These are phyloP conservation scores for Phytophthora uliginosa DNA, from an alignment of 352 stramenopile species.

Conservation along the genomic window DNA sequence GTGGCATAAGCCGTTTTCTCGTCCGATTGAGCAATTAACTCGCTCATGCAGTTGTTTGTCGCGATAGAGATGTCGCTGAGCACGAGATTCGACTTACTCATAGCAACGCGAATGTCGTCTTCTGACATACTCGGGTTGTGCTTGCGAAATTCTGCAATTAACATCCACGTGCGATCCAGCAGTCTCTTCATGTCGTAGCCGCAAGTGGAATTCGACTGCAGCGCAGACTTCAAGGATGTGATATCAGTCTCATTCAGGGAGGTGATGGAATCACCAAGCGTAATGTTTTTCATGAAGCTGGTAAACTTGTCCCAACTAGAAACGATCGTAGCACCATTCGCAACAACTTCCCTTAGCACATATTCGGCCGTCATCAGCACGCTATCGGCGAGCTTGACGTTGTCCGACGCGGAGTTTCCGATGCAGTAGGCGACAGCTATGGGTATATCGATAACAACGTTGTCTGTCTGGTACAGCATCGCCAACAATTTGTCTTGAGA, in stretches of 20 bases:
- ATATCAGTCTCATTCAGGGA: constrained; percentile 22
- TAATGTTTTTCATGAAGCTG: constrained; percentile 30
- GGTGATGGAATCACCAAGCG: constrained; percentile 15
- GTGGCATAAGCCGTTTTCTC: constrained; percentile 17
- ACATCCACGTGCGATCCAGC: constrained; percentile 23
- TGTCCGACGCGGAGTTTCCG: constrained; percentile 23
- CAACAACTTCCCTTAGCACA: constrained; percentile 39
- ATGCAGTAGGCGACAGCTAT: constrained; percentile 44
- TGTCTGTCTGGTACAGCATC: constrained; percentile 43
- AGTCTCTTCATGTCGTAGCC: constrained; percentile 25
- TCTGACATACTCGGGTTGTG: constrained; percentile 22
- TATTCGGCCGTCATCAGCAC: constrained; percentile 40
- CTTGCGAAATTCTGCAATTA: constrained; percentile 14
- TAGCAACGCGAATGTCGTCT: constrained; percentile 18
- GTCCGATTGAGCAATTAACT: constrained; percentile 23
- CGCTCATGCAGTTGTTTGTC: constrained; percentile 38
- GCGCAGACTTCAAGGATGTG: constrained; percentile 13
- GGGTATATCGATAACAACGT: constrained; percentile 46
- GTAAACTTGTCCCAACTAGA: constrained; percentile 23
- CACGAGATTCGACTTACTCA: constrained; percentile 38
- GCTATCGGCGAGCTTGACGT: constrained; percentile 28
- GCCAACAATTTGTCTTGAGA: constrained; percentile 43
- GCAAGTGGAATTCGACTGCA: constrained; percentile 23
- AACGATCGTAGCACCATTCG: constrained; percentile 37
- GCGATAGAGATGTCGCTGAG: constrained; percentile 48